These are phyloP conservation scores for Pseudohyphozyma bogoriensis DNA, from an alignment of 768 basidiomycete genomes.

Conservation along the genomic window DNA sequence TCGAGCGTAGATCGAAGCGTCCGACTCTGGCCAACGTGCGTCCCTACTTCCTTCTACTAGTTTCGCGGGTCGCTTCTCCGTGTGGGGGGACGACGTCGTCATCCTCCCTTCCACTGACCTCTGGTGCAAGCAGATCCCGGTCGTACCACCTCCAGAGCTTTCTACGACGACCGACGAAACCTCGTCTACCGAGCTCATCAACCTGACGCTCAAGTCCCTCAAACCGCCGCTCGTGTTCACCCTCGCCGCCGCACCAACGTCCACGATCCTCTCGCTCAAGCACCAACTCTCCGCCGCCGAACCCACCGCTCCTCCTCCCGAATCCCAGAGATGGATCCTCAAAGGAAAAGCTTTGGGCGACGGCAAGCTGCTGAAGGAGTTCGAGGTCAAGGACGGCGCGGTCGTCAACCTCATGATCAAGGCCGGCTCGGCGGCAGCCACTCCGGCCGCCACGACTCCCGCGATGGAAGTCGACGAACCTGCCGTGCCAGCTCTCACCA, in stretches of 20 bases:
- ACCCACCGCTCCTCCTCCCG: conserved; percentile 59
- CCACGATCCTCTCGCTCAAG: conserved; percentile 74
- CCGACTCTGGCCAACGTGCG: conserved; percentile 36
- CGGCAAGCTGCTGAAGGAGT: conserved; percentile 79
- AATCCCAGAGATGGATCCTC: conserved; percentile 72
- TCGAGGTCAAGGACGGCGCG: conserved; percentile 67
- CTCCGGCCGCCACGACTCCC: conserved; percentile 34
- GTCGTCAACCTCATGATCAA: conserved; percentile 75
- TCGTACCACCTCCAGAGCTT: conserved; percentile 26
- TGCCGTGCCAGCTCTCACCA: conserved; percentile 27
- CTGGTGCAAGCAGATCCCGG: conserved; percentile 23
- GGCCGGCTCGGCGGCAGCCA: conserved; percentile 50
- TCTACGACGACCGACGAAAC: neutral
- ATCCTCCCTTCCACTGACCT: neutral
- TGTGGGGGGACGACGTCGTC: no score
- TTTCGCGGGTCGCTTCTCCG: no score
- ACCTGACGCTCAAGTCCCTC: conserved; percentile 76
- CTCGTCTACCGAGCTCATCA: conserved; percentile 43
- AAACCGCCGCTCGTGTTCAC: conserved; percentile 73
- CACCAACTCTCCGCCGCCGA: conserved; percentile 53
- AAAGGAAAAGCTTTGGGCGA: conserved; percentile 93
- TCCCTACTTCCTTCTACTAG: neutral
- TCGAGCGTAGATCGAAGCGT: conserved; percentile 36
- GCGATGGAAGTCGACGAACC: conserved; percentile 3
- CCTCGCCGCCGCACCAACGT: conserved; percentile 59